Percentiles rank a stretch among this genome's conserved stretches.
Conservation (phyloP, 495 filamentous ascomycete species). For the Amorphotheca resinae region DNA sequence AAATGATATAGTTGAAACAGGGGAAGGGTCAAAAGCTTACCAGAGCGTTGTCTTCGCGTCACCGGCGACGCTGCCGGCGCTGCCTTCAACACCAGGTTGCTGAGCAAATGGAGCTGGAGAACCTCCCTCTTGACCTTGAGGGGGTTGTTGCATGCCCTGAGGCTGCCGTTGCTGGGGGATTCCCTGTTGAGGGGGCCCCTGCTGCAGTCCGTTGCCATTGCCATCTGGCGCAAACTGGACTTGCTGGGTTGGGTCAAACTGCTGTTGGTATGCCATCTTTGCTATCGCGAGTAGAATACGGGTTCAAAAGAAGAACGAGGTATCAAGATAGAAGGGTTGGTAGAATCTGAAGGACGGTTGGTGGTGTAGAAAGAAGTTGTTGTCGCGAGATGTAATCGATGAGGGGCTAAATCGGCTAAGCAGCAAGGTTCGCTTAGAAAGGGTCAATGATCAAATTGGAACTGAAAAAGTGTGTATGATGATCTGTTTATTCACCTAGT, state of each 20-base stretch:
- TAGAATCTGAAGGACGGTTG: neutral
- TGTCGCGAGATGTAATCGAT: neutral
- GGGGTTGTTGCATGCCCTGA: constrained; percentile 41
- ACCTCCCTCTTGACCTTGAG: constrained; percentile 29
- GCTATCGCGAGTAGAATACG: neutral
- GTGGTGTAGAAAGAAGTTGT: neutral
- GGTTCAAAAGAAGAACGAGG: neutral
- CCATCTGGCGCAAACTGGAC: constrained; percentile 14
- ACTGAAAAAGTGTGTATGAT: neutral
- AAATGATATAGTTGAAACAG: neutral
- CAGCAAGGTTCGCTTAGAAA: no score
- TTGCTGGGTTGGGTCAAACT: constrained; percentile 18
- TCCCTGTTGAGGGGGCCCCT: constrained; percentile 8
- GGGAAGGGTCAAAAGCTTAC: constrained; percentile 33
- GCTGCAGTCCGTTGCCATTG: constrained; percentile 13
- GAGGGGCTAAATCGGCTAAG: neutral
- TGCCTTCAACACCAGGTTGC: constrained; percentile 23
- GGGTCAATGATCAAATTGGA: neutral
- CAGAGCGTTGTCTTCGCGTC: constrained; percentile 75
- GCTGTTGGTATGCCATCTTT: constrained; percentile 1
- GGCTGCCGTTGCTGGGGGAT: constrained; percentile 46
- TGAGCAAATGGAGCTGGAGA: constrained; percentile 26
- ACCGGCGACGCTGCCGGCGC: constrained; percentile 35
- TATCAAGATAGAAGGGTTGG: neutral
- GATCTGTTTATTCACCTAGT: neutral